Base-by-base conservation (phyloP, 2,329 filamentous ascomycete species). In the Penicillium expansum region DNA sequence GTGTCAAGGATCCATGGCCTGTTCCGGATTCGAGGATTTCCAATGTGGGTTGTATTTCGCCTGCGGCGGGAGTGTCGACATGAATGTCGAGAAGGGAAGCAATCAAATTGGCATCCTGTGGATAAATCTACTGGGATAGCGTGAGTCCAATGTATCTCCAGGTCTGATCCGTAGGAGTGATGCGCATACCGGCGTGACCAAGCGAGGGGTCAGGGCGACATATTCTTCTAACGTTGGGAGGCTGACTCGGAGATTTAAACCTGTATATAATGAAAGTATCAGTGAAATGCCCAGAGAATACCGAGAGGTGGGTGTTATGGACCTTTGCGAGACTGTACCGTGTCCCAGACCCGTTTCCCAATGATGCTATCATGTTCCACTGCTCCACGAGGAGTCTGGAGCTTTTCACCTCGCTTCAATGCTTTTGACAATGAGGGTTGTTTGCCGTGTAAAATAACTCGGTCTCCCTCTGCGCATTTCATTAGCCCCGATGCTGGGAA, bases 21-120 rank as follows among this genome's bases (percentile, higher is more conserved):
- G 90, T 94, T 16, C 91, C 90, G 45, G 90, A 90, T 74, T 94
- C 91, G 51, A 94, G 86, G 43, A 94, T 89, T 69, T 93, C 88
- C 13, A 92, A 72, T 0, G 81, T 83, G 9, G 77, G 72, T 37
- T 64, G 60, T 16, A 64, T 60, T 7, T 69, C 67, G 9, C 68
- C 67, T 6, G 66, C 62, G 14, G 73, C 64, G 13, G 75, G 71
- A 6, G 74, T 70, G 3, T 77, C 69, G 30, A 85, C 82, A 69
- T 93, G 86, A 43, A 94, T 79, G 70, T 94, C 90, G 22, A 95
- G 81, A 24, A 92, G 79, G 1, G 85, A 88, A 37, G 91, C 86
- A 51, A 94, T 92, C 32, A 89, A 76, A 62, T 83, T 87, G 18
- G 89, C 88, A 73, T 93, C 90, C 56, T 85, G 82, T 16, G 89